phyloP scores from a whole-genome alignment of 805 yeast genomes.

The Kuraishia floccosa region DNA sequence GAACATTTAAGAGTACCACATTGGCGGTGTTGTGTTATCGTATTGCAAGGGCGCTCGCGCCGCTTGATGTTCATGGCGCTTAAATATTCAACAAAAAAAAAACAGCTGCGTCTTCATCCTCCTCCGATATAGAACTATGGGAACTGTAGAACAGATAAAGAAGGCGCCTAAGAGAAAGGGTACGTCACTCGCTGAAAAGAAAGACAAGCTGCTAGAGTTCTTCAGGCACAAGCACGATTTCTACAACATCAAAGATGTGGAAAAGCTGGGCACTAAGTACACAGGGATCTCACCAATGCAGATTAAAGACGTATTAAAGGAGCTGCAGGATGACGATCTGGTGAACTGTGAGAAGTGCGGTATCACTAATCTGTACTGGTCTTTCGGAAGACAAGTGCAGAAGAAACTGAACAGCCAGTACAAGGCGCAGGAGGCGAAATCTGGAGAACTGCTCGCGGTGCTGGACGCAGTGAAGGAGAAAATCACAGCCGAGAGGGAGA shows the following conservation, averaged over 20 bases:
- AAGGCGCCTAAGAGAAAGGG: background rate
- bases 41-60: too few species aligned
- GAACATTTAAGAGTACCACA: too few species aligned
- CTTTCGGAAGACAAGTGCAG: constrained; percentile 22
- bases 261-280: constrained; percentile 29
- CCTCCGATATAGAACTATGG: too few species aligned
- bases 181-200: background rate
- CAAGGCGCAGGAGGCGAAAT: too few species aligned
- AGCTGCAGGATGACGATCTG: constrained; percentile 35
- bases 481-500: too few species aligned
- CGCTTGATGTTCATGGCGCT: too few species aligned
- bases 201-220: constrained; percentile 7
- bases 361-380: constrained; percentile 37
- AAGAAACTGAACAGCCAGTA: background rate
- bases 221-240: constrained; percentile 19
- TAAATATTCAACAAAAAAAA: too few species aligned
- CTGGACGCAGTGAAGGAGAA: too few species aligned
- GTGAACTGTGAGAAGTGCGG: constrained; percentile 47
- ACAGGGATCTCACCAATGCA: constrained; percentile 42
- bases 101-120: background rate
- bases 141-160: too few species aligned
- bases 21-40: too few species aligned
- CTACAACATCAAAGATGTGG: constrained; percentile 40
- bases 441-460: too few species aligned
- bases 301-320: constrained; percentile 36